Evolutionary conservation across 1,139 yeast genomes (phyloP), one percentile per base, ranked within the genome.

Genomic region (Suhomyces guaymorum): DNA sequence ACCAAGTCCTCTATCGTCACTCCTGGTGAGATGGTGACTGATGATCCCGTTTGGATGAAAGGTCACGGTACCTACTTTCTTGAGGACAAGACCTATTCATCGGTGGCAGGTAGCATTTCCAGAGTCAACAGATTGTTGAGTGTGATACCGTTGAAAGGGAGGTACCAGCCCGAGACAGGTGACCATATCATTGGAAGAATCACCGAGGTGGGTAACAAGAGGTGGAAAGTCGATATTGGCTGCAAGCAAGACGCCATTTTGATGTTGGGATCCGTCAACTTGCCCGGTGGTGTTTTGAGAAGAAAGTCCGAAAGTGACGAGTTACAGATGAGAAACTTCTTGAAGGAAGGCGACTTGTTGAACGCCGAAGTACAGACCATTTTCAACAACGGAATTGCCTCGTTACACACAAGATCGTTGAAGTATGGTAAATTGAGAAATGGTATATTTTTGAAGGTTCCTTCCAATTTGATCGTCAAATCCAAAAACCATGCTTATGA

Each of bases 141-240:
- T 55, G 98, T 94, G 13, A 68, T 79, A 26, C 96, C 97, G 1
- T 72, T 92, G 41, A 73, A 88, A 48, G 95, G 97, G 8, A 70
- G 95, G 43, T 90, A 89, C 52, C 75, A 79, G 27, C 96, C 98
- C 1, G 97, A 89, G 49, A 89, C 96, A 5, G 98, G 98, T 42
- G 98, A 94, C 56, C 97, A 94, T 59, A 75, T 94, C 12, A 82
- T 94, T 23, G 99, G 99, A 1, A 69, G 98, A 45, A 84, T 94
- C 49, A 84, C 95, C 2, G 98, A 92, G 52, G 97, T 92, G 5
- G 96, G 95, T 0, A 83, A 84, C 48, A 86, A 85, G 56, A 70
- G 97, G 49, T 94, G 99, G 98, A 89, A 85, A 55, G 97, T 94
- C 13, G 97, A 92, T 52, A 88, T 94, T 50, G 97, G 98, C 11